Conservation (phyloP, 306 rosid species). For the Acacia crassicarpa region DNA sequence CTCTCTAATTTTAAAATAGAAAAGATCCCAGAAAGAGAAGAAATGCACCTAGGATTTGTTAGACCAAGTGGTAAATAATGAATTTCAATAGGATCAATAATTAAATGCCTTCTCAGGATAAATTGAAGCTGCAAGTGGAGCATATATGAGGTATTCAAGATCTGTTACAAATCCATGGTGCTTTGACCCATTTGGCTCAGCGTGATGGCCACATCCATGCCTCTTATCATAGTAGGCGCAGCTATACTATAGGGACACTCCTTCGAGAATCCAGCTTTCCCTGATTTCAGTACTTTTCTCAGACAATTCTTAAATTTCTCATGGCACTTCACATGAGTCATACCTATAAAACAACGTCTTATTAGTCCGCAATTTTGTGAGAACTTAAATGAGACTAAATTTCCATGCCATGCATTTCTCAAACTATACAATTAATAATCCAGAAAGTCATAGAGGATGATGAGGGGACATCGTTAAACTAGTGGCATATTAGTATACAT, state of each 20-base stretch:
- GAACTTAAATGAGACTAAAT: background rate
- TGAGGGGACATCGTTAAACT: background rate
- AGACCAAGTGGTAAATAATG: background rate
- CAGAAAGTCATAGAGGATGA: background rate
- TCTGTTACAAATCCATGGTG: background rate
- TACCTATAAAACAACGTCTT: conserved; percentile 49
- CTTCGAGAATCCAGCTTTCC: conserved; percentile 72
- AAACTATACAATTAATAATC: background rate
- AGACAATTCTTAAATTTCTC: conserved; percentile 69
- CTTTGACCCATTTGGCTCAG: conserved; percentile 58
- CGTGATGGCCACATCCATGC: conserved; percentile 87
- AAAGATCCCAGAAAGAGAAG: background rate
- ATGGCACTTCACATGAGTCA: conserved; percentile 72
- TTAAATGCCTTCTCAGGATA: conserved; percentile 13
- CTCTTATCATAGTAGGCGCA: conserved; percentile 76
- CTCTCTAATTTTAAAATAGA: background rate
- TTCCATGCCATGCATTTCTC: background rate
- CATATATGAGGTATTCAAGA: background rate
- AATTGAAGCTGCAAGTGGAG: background rate
- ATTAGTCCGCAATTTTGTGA: conserved; percentile 9
- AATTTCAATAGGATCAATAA: conserved; percentile 16
- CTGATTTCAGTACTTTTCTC: conserved; percentile 59
- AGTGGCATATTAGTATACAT: background rate
- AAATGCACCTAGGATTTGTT: background rate
- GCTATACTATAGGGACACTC: conserved; percentile 59